Evolutionary conservation across 2,329 filamentous ascomycete species (phyloP), one percentile per base, ranked within the genome.

Genomic region (Aspergillus novoparasiticus): DNA sequence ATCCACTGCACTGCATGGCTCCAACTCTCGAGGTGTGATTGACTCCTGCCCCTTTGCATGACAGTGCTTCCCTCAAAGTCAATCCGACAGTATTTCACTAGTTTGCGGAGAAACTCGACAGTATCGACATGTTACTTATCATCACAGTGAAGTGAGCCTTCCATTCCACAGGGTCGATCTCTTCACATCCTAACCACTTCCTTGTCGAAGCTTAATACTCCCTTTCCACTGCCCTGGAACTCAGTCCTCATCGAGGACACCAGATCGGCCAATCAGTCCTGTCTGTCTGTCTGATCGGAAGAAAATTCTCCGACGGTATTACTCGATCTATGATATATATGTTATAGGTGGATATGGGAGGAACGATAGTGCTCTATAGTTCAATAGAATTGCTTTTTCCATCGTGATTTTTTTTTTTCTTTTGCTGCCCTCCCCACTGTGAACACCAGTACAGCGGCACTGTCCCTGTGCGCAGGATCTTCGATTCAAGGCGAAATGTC

Each of bases 151-250:
- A 23, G 21, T 5, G 11, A 32, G 36, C 39, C 39, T 41, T 55
- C 9, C 51, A n/a, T 36, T n/a, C 21, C 32, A 55, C 32, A 55
- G 39, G 32, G 32, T 51, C 48, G 28, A 32, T 32, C 48, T 3
- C 23, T 23, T 54, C 30, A 36, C 50, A 23, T 19, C 26, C 23
- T 16, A 34, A 59, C 43, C 51, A 54, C 48, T 54, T 30, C 58
- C 36, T 60, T 63, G 55, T 64, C 56, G 45, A 68, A 66, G 66
- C 60, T 66, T 65, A 65, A 55, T 67, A 58, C 53, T 65, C 59
- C 59, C 41, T 56, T 64, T 23, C 64, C 62, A 57, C 41, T 55
- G 59, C 30, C 46, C 50, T 62, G 64, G 64, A 59, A 57, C 60
- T 57, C 32, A 50, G 28, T 32, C 36, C 39, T 26, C 43, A 62